Evolutionary conservation across 2,329 filamentous ascomycete species (phyloP).

Genomic region (Cladosporium sp.): DNA sequence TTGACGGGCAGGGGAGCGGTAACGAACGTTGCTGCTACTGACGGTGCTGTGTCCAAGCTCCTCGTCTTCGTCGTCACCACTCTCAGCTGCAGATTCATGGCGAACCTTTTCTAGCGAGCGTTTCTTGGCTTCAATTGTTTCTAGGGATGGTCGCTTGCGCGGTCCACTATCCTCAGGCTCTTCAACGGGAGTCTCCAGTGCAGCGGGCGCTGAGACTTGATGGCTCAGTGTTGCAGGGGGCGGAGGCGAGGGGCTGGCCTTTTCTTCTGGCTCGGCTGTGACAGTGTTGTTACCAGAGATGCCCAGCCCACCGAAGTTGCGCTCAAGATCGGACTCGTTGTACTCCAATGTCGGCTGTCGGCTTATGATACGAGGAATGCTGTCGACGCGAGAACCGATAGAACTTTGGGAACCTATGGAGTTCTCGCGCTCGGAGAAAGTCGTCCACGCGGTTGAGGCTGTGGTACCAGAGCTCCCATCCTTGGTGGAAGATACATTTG

Average conservation of each 20-base stretch:
- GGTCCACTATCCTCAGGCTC: slow-evolving; percentile 33
- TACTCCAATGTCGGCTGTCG: slow-evolving; percentile 72
- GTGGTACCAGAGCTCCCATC: slow-evolving; percentile 48
- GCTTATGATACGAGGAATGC: slow-evolving; percentile 72
- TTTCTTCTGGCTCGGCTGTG: slow-evolving; percentile 26
- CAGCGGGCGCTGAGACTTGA: slow-evolving; percentile 65
- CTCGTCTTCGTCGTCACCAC: slow-evolving; percentile 92
- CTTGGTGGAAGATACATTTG: slow-evolving; percentile 67
- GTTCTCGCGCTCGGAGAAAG: slow-evolving; percentile 60
- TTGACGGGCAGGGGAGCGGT: slow-evolving; percentile 26
- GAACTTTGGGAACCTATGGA: slow-evolving; percentile 79
- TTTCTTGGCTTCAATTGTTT: slow-evolving; percentile 72
- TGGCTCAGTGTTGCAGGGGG: slow-evolving; percentile 57
- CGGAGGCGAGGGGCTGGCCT: slow-evolving; percentile 24
- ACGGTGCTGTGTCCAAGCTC: slow-evolving; percentile 63
- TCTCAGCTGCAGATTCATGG: slow-evolving; percentile 72
- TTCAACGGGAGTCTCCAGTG: slow-evolving; percentile 26
- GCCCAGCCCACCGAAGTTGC: slow-evolving; percentile 65
- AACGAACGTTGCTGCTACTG: slow-evolving; percentile 26
- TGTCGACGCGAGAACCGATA: slow-evolving; percentile 61
- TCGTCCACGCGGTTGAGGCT: slow-evolving; percentile 13
- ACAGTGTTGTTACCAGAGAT: slow-evolving; percentile 51
- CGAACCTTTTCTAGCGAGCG: slow-evolving; percentile 73
- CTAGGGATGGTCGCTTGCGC: slow-evolving; percentile 67
- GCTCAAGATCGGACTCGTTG: slow-evolving; percentile 60